These are phyloP conservation scores for Conoideocrella luteorostrata DNA, from an alignment of 2,329 filamentous ascomycete species.

Conservation along the genomic window DNA sequence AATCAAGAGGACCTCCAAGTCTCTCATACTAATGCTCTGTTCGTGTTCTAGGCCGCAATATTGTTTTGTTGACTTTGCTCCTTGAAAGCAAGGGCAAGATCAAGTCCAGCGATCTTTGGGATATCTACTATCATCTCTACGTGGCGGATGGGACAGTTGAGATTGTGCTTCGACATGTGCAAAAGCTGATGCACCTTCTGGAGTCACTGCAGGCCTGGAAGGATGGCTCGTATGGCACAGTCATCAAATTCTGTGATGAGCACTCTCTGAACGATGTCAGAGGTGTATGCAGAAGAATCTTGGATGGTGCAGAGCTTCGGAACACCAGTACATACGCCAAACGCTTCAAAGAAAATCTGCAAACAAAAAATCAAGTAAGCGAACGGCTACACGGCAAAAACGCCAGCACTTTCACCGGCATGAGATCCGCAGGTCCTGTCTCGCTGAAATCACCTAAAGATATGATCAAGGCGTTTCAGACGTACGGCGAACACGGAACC, in stretches of 20 bases:
- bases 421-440: conserved; percentile 34
- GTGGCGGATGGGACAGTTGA: conserved; percentile 31
- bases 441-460: conserved; percentile 19
- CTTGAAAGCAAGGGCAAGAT: conserved; percentile 29
- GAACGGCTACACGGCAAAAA: conserved; percentile 11
- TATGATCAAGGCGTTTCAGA: conserved; percentile 15
- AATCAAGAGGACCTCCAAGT: too few relatives aligned
- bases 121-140: conserved; percentile 49
- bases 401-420: conserved; percentile 20
- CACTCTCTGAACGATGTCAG: conserved; percentile 36
- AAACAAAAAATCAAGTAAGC: conserved; percentile 13
- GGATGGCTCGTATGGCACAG: conserved; percentile 33
- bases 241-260: conserved; percentile 42
- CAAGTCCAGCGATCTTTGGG: conserved; percentile 35
- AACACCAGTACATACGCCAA: conserved; percentile 7
- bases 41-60: conserved; percentile 43
- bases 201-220: conserved; percentile 38
- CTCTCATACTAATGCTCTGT: too few relatives aligned
- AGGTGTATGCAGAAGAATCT: conserved; percentile 28
- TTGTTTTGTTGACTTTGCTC: conserved; percentile 45
- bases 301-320: conserved; percentile 12
- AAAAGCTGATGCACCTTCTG: conserved; percentile 34
- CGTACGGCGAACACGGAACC: conserved; percentile 31
- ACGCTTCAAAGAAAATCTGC: conserved; percentile 14
- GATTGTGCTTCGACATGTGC: conserved; percentile 34